Evolutionary conservation across 2,329 filamentous ascomycete genomes (phyloP), one percentile per base, ranked within the genome.

Genomic region (Claviceps africana): DNA sequence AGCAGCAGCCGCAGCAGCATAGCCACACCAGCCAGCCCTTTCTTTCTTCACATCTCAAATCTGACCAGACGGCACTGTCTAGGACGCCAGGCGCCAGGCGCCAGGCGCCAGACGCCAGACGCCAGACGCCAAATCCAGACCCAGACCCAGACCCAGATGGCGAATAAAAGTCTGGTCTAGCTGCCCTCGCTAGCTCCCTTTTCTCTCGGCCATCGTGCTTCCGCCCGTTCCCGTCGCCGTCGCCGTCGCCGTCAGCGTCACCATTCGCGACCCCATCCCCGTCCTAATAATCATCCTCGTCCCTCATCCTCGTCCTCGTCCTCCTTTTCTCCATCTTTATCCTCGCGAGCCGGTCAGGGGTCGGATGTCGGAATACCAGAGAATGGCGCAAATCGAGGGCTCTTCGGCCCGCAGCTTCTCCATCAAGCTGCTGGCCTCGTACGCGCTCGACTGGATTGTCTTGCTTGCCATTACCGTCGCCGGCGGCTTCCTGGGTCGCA

Each of bases 391-490:
- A 28, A 49, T 58, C 28, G 56, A 55, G 53, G 53, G 51, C 47
- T 50, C 56, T 47, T 56, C 57, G 45, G 54, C 57, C 48, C 53
- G 56, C 50, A 55, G 56, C 56, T 59, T 67, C 56, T 64, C 67
- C 2, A 51, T 65, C 11, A 59, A 64, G 25, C 60, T 72, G 43
- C 55, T 86, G 47, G 61, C 79, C n/a, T 85, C 83, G 22, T 90
- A 90, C 63, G 66, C 84, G 50, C 68, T 87, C 53, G 86, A 90
- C 69, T 91, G 86, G 86, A 65, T 86, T 21, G 69, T 86, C 47
- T 78, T 86, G 55, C 67, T 85, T 46, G 72, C 65, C 47, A 75
- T 81, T 35, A 80, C 74, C 28, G 75, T 71, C 17, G 70, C 82
- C 28, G 82, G 77, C 52, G 76, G 69, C 50, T 74, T 73, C n/a